A percentile compares a stretch with the other conserved stretches of the same genome.
These are phyloP conservation scores for Xerophyta viscosa DNA, from an alignment of 106 monocot genomes.

Conservation along the genomic window DNA sequence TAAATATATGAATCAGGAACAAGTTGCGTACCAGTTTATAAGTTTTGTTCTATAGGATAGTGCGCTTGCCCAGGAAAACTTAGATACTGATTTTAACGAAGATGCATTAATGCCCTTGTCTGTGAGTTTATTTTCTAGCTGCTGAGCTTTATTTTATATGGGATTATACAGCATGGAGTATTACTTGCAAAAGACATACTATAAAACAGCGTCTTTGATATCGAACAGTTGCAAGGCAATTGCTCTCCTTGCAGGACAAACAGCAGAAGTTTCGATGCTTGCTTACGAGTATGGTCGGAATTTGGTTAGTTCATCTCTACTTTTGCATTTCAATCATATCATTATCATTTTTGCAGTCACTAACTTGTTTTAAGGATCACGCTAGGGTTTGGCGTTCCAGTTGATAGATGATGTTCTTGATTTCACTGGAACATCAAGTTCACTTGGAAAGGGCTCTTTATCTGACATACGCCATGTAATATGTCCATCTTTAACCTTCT, in stretches of 20 bases:
- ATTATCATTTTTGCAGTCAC: background rate
- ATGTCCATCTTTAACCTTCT: background rate
- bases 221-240: conserved; percentile 82
- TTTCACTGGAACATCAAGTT: conserved; percentile 58
- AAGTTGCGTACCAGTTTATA: no score
- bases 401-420: conserved; percentile 77
- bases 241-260: conserved; percentile 79
- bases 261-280: conserved; percentile 70
- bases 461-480: conserved; percentile 73
- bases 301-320: conserved; percentile 35
- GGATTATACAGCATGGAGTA: conserved; percentile 78
- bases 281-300: conserved; percentile 79
- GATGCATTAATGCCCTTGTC: no score
- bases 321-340: background rate
- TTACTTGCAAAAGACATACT: conserved; percentile 81
- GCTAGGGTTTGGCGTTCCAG: conserved; percentile 68
- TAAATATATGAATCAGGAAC: no score
- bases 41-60: background rate
- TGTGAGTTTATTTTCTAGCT: background rate
- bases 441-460: conserved; percentile 68
- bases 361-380: background rate
- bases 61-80: no score
- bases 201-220: conserved; percentile 85
- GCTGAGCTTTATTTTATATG: conserved; percentile 5
- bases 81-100: no score